Evolutionary conservation across 1,284 basidiomycete genomes (phyloP).

Genomic region (Ganoderma lucidum): DNA sequence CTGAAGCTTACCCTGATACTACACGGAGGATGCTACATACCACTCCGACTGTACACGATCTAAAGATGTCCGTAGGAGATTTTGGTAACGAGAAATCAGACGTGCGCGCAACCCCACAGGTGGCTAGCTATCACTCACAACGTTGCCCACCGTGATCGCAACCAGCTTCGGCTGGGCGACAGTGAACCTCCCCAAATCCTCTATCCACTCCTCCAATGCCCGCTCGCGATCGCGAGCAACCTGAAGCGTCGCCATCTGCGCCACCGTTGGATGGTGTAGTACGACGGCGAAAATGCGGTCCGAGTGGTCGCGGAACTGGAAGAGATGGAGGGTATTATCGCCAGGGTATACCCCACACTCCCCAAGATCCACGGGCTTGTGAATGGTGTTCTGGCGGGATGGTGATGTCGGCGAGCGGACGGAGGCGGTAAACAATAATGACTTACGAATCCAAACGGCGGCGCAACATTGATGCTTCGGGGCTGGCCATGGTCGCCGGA

Average conservation of each 20-base stretch:
- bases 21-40: slow-evolving; percentile 8
- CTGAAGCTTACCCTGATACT: neutral
- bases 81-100: slow-evolving; percentile 7
- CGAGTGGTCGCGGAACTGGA: slow-evolving; percentile 31
- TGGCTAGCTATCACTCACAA: slow-evolving; percentile 24
- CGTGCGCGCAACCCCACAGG: slow-evolving; percentile 8
- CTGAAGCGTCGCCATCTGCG: slow-evolving; percentile 23
- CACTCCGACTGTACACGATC: slow-evolving; percentile 14
- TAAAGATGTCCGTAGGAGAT: neutral
- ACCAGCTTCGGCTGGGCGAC: slow-evolving; percentile 16
- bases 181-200: slow-evolving; percentile 21
- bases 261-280: slow-evolving; percentile 29
- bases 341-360: slow-evolving; percentile 18
- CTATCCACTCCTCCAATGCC: slow-evolving; percentile 16
- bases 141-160: slow-evolving; percentile 8
- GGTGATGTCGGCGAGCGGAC: neutral
- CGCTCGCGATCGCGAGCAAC: slow-evolving; percentile 13
- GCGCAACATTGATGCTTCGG: slow-evolving; percentile 13
- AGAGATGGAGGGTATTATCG: slow-evolving; percentile 23
- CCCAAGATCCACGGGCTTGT: slow-evolving; percentile 23
- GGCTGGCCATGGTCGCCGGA: slow-evolving; percentile 12
- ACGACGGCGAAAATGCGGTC: slow-evolving; percentile 26
- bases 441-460: slow-evolving; percentile 15
- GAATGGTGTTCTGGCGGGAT: neutral
- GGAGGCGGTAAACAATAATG: neutral